These are phyloP conservation scores for Rhododendron vialii DNA, from an alignment of 148 eudicot genomes.

Conservation along the genomic window DNA sequence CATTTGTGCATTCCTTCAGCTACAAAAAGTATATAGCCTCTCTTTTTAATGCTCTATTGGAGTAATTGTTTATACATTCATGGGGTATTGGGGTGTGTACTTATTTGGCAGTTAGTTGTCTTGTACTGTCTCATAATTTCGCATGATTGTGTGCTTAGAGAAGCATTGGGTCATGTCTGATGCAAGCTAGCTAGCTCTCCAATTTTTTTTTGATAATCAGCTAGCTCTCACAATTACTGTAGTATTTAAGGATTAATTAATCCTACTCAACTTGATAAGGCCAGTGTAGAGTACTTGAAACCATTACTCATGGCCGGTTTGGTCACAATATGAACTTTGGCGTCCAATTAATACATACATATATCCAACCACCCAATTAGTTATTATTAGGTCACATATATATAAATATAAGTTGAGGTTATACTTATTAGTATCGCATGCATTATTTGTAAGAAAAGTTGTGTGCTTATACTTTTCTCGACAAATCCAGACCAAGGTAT, in stretches of 20 bases:
- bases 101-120: slow-evolving; percentile 30
- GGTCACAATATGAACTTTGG: neutral
- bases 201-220: no score
- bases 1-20: slow-evolving; percentile 5
- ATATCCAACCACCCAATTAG: neutral
- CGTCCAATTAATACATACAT: neutral
- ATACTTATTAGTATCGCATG: neutral
- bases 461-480: no score
- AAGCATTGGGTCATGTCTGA: slow-evolving; percentile 42
- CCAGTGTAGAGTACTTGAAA: neutral
- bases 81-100: neutral
- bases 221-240: neutral
- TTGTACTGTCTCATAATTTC: neutral
- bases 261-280: no score
- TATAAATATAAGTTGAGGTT: neutral
- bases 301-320: neutral
- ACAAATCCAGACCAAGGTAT: neutral
- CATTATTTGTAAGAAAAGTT: neutral
- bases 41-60: slow-evolving; percentile 10
- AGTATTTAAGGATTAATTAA: neutral
- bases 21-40: neutral
- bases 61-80: neutral
- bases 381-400: neutral
- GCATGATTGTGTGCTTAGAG: slow-evolving; percentile 29
- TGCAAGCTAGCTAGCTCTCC: slow-evolving; percentile 11